phyloP scores from a whole-genome alignment of 1,284 basidiomycete genomes.

The Phylloboletellus chloephorus region DNA sequence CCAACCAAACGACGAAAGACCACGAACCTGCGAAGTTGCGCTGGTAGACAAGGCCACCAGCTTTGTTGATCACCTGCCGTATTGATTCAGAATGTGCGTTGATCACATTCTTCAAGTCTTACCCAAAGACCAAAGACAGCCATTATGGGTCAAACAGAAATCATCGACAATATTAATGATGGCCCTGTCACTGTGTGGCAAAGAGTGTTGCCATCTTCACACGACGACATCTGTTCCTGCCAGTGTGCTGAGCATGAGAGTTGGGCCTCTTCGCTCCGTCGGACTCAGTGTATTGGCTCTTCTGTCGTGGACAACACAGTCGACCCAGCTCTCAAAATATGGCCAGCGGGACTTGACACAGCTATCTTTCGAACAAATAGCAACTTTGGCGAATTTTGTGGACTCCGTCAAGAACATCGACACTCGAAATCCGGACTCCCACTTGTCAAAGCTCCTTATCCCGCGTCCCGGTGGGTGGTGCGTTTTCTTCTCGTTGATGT shows the following conservation, averaged over 20 bases:
- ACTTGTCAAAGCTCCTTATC: constrained; percentile 77
- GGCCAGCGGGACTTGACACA: constrained; percentile 42
- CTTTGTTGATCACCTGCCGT: constrained; percentile 92
- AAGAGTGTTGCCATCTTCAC: constrained; percentile 11
- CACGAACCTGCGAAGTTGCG: constrained; percentile 79
- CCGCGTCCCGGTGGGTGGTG: constrained; percentile 68
- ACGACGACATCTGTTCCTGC: constrained; percentile 6
- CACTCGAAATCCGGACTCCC: constrained; percentile 57
- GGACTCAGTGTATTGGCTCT: constrained; percentile 14
- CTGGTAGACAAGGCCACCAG: constrained; percentile 94
- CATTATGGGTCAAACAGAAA: constrained; percentile 38
- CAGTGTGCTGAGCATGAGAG: constrained; percentile 19
- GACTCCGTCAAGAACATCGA: constrained; percentile 68
- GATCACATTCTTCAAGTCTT: constrained; percentile 19
- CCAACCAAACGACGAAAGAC: not conserved
- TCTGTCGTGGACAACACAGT: constrained; percentile 21
- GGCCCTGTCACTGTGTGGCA: too few relatives aligned
- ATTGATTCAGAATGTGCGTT: constrained; percentile 3
- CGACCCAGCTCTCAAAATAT: constrained; percentile 29
- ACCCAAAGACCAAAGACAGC: constrained; percentile 82
- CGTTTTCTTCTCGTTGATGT: constrained; percentile 7
- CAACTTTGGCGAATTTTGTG: constrained; percentile 44
- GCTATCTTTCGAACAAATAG: constrained; percentile 50
- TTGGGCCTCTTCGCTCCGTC: constrained; percentile 5
- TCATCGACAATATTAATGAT: constrained; percentile 9